These are phyloP conservation scores for Naganishia kalamii DNA, from an alignment of 768 basidiomycete genomes.

Conservation along the genomic window DNA sequence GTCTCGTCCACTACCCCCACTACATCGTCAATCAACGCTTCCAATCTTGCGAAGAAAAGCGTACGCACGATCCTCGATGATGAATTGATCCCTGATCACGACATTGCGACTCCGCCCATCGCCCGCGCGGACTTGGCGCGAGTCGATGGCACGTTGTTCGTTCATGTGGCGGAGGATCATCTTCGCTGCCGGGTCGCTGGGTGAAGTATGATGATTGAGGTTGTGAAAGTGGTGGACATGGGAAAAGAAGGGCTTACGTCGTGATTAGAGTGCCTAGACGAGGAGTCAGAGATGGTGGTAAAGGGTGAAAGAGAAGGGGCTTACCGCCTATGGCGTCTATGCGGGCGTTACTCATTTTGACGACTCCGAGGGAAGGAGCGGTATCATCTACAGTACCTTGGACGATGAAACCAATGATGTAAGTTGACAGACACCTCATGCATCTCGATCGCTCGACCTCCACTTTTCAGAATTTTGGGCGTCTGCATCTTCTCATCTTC, in stretches of 20 bases:
- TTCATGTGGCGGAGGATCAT: slow-evolving; percentile 16
- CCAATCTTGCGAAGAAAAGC: not conserved
- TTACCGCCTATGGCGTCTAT: slow-evolving; percentile 11
- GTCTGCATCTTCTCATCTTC: not conserved
- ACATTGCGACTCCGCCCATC: slow-evolving; percentile 8
- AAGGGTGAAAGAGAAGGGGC: not conserved
- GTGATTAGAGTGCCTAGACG: slow-evolving; percentile 8
- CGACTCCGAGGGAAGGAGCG: not conserved
- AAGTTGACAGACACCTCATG: too few relatives aligned
- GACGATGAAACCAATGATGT: too few relatives aligned
- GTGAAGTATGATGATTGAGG: not conserved
- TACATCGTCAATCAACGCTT: not conserved
- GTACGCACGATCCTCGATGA: slow-evolving; percentile 8
- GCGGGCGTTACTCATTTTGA: not conserved
- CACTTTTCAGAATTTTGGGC: not conserved
- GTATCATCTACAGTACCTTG: too few relatives aligned
- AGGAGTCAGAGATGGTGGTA: not conserved
- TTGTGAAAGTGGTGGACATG: too few relatives aligned
- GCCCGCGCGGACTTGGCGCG: not conserved
- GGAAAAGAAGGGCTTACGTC: not conserved
- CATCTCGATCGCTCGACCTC: too few relatives aligned
- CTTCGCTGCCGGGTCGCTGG: slow-evolving; percentile 9
- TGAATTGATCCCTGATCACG: slow-evolving; percentile 7
- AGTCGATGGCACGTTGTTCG: slow-evolving; percentile 12
- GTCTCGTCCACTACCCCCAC: not conserved